These are phyloP conservation scores for Neoboletus magnificus DNA, from an alignment of 768 basidiomycete genomes.

Conservation along the genomic window DNA sequence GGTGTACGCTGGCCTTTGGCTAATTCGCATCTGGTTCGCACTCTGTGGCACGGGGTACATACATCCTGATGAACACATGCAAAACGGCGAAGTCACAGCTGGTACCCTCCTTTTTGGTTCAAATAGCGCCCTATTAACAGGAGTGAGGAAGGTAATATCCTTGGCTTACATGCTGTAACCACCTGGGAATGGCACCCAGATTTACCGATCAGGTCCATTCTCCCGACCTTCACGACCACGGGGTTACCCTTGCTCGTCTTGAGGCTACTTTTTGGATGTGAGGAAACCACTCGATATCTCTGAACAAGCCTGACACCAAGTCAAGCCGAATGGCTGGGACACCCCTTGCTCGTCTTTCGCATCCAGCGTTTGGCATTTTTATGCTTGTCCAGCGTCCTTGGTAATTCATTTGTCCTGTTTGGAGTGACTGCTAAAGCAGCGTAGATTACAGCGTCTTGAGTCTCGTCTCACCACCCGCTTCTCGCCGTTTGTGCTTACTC, in stretches of 20 bases:
- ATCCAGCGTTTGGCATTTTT: conserved; percentile 33
- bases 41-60: conserved; percentile 37
- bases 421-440: conserved; percentile 1
- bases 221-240: conserved; percentile 32
- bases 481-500: conserved; percentile 21
- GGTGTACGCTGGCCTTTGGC: conserved; percentile 25
- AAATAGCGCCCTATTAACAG: conserved; percentile 3
- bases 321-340: conserved; percentile 11
- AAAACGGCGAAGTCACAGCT: conserved; percentile 38
- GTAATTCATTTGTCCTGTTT: conserved; percentile 17
- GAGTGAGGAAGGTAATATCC: conserved; percentile 24
- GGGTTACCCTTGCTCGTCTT: conserved; percentile 30
- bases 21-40: conserved; percentile 30
- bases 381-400: conserved; percentile 31
- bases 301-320: conserved; percentile 2
- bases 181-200: conserved; percentile 39
- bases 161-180: conserved; percentile 25
- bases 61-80: conserved; percentile 42
- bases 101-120: conserved; percentile 23
- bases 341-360: conserved; percentile 24
- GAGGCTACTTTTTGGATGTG: conserved; percentile 20
- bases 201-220: conserved; percentile 36
- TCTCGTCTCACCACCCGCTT: conserved; percentile 19
- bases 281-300: conserved; percentile 6
- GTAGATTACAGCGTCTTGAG: conserved; percentile 25